phyloP scores from a whole-genome alignment of 768 basidiomycete genomes.

The Tephrocybe sp. region DNA sequence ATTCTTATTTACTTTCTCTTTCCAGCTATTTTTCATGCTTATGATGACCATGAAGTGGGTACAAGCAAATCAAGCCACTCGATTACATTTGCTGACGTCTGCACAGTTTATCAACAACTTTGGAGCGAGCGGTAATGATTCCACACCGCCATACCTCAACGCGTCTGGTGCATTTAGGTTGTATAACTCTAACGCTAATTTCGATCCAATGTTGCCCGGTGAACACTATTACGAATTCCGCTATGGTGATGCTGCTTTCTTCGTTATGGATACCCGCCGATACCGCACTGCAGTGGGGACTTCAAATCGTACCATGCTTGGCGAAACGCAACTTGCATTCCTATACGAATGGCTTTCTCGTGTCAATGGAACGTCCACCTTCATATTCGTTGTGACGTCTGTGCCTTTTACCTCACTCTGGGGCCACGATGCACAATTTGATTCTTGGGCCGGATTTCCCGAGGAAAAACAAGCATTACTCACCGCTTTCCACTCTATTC shows the following conservation, averaged over 20 bases:
- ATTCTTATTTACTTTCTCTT: slow-evolving; percentile 34
- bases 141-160: slow-evolving; percentile 53
- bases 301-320: slow-evolving; percentile 61
- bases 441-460: slow-evolving; percentile 70
- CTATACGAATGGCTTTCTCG: slow-evolving; percentile 63
- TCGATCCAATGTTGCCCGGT: slow-evolving; percentile 44
- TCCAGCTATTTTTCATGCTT: slow-evolving; percentile 68
- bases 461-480: slow-evolving; percentile 61
- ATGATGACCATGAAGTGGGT: slow-evolving; percentile 71
- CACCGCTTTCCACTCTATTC: slow-evolving; percentile 57
- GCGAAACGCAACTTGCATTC: slow-evolving; percentile 59
- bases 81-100: neutral
- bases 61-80: neutral
- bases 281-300: slow-evolving; percentile 15
- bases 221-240: slow-evolving; percentile 61
- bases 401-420: slow-evolving; percentile 78
- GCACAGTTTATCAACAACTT: slow-evolving; percentile 65
- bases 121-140: slow-evolving; percentile 53
- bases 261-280: slow-evolving; percentile 58
- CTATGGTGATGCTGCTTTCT: slow-evolving; percentile 71
- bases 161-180: slow-evolving; percentile 59
- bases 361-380: slow-evolving; percentile 70
- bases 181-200: slow-evolving; percentile 67
- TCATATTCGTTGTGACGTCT: slow-evolving; percentile 76
- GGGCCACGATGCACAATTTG: slow-evolving; percentile 58